Percentiles rank a stretch among this genome's conserved stretches.
Conservation (phyloP, 306 rosid species). For the Prunus persica region DNA sequence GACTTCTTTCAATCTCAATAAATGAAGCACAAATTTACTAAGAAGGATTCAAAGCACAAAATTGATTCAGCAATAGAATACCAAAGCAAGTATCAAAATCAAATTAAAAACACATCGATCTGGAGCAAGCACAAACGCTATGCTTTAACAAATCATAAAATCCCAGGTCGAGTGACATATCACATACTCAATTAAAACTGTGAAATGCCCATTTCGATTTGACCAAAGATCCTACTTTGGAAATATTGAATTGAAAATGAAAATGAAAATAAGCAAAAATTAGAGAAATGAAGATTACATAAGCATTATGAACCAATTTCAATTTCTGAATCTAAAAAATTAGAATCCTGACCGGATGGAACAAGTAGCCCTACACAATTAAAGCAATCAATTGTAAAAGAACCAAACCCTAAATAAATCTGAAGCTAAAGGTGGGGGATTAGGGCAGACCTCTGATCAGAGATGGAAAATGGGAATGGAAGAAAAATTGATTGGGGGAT, state of each 20-base stretch:
- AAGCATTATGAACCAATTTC: not conserved
- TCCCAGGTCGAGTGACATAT: not conserved
- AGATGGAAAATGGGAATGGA: constrained; percentile 9
- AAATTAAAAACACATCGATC: not conserved
- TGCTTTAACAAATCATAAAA: not conserved
- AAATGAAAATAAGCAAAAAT: not conserved
- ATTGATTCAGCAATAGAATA: not conserved
- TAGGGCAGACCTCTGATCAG: constrained; percentile 23
- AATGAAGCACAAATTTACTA: not conserved
- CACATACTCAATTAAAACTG: not conserved
- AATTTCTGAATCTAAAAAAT: not conserved
- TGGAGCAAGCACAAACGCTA: not conserved
- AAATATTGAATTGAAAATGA: not conserved
- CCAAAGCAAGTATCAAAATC: not conserved
- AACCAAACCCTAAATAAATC: not conserved
- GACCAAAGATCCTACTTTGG: not conserved
- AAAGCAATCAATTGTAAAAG: not conserved
- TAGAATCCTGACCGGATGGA: not conserved
- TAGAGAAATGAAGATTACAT: not conserved
- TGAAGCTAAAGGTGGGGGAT: too few relatives aligned
- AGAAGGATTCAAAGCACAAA: not conserved
- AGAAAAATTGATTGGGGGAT: constrained; percentile 25
- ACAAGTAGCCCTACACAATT: not conserved
- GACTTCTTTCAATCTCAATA: not conserved
- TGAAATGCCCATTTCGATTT: not conserved